Conservation (phyloP, 2,329 filamentous ascomycete genomes). For the Cercospora sojina region DNA sequence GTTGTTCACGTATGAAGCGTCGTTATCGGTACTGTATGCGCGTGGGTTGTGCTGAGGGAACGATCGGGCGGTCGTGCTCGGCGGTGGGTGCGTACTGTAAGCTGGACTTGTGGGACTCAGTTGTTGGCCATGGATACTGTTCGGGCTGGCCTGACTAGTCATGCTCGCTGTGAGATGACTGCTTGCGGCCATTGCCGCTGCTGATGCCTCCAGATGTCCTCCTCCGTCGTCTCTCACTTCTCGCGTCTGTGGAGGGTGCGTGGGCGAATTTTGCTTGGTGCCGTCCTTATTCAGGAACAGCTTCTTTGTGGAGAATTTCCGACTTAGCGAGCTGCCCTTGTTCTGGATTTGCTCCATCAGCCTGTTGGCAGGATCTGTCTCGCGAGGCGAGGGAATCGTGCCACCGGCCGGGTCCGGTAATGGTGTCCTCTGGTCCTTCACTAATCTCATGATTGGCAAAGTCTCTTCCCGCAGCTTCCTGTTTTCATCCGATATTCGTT, state of each 20-base stretch:
- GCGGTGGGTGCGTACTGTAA: slow-evolving; percentile 40
- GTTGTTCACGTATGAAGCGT: slow-evolving; percentile 30
- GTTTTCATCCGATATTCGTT: slow-evolving; percentile 70
- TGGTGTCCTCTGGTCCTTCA: slow-evolving; percentile 88
- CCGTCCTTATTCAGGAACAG: slow-evolving; percentile 47
- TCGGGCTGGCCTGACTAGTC: slow-evolving; percentile 44
- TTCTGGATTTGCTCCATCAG: slow-evolving; percentile 33
- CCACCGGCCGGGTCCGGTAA: slow-evolving; percentile 58
- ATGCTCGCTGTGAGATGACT: slow-evolving; percentile 53
- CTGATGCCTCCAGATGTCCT: slow-evolving; percentile 48
- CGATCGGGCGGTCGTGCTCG: slow-evolving; percentile 32
- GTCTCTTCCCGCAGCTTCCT: slow-evolving; percentile 85
- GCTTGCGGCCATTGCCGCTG: slow-evolving; percentile 52
- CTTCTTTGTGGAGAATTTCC: slow-evolving; percentile 55
- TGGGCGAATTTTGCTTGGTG: slow-evolving; percentile 53
- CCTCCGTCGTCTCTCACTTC: slow-evolving; percentile 37
- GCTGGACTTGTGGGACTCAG: slow-evolving; percentile 53
- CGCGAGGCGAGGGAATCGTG: slow-evolving; percentile 37
- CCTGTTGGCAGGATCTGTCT: slow-evolving; percentile 28
- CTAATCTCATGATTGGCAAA: slow-evolving; percentile 82
- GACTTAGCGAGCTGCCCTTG: slow-evolving; percentile 49
- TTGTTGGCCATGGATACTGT: slow-evolving; percentile 40
- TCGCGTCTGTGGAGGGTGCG: slow-evolving; percentile 42
- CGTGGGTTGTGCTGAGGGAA: slow-evolving; percentile 31
- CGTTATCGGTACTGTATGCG: slow-evolving; percentile 23